Percentiles rank a stretch among this genome's conserved stretches.
Evolutionary conservation across 139 green algal genomes (phyloP).

Genomic region (Volvox africanus): DNA sequence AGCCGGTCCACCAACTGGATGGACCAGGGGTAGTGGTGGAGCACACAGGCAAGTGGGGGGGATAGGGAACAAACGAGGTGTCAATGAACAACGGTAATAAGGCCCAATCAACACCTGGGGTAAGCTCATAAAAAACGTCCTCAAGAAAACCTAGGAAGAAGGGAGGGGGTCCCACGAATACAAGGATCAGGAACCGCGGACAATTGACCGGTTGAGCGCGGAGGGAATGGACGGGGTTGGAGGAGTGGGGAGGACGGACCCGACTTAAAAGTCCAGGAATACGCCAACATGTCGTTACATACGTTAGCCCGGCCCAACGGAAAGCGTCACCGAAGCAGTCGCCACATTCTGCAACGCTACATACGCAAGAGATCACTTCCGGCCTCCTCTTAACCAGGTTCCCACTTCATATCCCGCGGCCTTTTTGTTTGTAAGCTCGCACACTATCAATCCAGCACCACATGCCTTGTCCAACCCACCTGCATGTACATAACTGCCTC

Average conservation of each 20-base stretch:
- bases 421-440: no score
- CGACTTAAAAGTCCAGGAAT: neutral
- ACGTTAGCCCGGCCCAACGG: neutral
- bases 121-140: no score
- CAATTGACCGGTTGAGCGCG: neutral
- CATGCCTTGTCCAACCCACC: constrained; percentile 46
- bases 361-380: neutral
- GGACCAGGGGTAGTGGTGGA: neutral
- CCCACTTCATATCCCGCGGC: neutral
- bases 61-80: neutral
- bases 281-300: neutral
- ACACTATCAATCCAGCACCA: neutral
- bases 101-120: no score
- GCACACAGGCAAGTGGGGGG: neutral
- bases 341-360: no score
- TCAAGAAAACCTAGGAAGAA: no score
- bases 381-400: neutral
- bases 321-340: neutral
- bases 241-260: neutral
- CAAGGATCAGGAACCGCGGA: neutral
- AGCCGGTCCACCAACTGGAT: constrained; percentile 93
- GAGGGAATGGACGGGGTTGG: neutral
- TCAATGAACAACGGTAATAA: no score
- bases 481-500: constrained; percentile 95
- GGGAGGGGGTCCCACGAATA: no score